Conservation (phyloP, 1,284 basidiomycete species). For the Trichosporon sp. region DNA sequence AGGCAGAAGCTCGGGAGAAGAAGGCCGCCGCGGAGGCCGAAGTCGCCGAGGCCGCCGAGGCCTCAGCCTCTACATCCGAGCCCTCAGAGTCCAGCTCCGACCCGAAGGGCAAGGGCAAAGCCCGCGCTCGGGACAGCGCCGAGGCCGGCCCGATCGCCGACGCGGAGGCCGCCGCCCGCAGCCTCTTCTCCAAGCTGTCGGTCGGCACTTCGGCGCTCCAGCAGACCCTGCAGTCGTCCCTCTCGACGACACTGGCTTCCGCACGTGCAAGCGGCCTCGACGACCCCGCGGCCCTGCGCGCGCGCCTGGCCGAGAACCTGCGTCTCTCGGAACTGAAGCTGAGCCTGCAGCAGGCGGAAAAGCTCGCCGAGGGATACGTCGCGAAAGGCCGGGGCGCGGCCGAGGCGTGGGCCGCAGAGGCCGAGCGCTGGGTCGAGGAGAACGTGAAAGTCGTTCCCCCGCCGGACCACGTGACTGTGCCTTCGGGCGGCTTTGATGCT, state of each 20-base stretch:
- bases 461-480: conserved; percentile 53
- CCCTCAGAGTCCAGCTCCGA: conserved; percentile 13
- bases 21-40: conserved; percentile 7
- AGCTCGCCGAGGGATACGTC: conserved; percentile 61
- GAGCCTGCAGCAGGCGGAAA: conserved; percentile 65
- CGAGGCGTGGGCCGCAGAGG: conserved; percentile 60
- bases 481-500: conserved; percentile 64
- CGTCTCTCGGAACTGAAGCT: conserved; percentile 49
- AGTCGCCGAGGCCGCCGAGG: conserved; percentile 17
- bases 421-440: conserved; percentile 56
- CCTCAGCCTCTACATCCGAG: neutral
- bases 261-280: conserved; percentile 46
- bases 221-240: conserved; percentile 54
- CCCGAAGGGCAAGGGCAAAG: conserved; percentile 37
- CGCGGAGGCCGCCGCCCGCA: conserved; percentile 21
- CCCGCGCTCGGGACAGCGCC: conserved; percentile 7
- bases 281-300: conserved; percentile 53
- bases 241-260: conserved; percentile 57
- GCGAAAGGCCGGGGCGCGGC: conserved; percentile 64
- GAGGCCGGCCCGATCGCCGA: conserved; percentile 5
- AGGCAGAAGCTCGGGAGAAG: conserved; percentile 25
- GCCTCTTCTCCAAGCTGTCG: conserved; percentile 31
- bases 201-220: conserved; percentile 37
- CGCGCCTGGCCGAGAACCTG: conserved; percentile 63
- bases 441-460: conserved; percentile 87